Evolutionary conservation across 2,329 filamentous ascomycete species (phyloP).

Genomic region (Aspergillus sergii): DNA sequence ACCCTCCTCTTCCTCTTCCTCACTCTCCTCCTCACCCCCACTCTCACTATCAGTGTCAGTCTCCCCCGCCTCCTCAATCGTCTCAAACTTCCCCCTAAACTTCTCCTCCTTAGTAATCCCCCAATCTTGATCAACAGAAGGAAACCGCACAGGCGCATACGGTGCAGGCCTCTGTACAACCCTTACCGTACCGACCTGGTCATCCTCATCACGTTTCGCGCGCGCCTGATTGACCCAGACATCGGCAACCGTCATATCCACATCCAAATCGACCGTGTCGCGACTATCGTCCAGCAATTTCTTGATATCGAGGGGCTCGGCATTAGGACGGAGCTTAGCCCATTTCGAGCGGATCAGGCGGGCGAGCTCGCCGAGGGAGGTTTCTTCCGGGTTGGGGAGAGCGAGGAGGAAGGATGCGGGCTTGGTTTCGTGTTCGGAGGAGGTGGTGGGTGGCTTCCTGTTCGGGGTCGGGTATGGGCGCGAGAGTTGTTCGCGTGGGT

Average conservation of each 20-base stretch:
- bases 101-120: constrained; percentile 25
- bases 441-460: not conserved
- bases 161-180: constrained; percentile 8
- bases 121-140: constrained; percentile 42
- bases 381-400: not conserved
- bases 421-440: not conserved
- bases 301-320: constrained; percentile 2
- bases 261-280: not conserved
- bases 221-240: constrained; percentile 1
- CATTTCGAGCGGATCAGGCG: not conserved
- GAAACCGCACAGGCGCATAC: constrained; percentile 30
- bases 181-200: not conserved
- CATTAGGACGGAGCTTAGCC: not conserved
- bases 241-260: constrained; percentile 2
- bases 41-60: not conserved
- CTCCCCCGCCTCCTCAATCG: constrained; percentile 22
- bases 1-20: constrained; percentile 2
- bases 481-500: constrained; percentile 1
- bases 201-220: not conserved
- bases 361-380: not conserved
- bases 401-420: constrained; percentile 3
- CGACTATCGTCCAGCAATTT: constrained; percentile 2
- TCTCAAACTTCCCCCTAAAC: constrained; percentile 15
- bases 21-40: not conserved
- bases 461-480: not conserved